Percentiles rank a stretch among this genome's conserved stretches.
Conservation (phyloP, 2,329 filamentous ascomycete species). For the Fusarium praegraminearum region DNA sequence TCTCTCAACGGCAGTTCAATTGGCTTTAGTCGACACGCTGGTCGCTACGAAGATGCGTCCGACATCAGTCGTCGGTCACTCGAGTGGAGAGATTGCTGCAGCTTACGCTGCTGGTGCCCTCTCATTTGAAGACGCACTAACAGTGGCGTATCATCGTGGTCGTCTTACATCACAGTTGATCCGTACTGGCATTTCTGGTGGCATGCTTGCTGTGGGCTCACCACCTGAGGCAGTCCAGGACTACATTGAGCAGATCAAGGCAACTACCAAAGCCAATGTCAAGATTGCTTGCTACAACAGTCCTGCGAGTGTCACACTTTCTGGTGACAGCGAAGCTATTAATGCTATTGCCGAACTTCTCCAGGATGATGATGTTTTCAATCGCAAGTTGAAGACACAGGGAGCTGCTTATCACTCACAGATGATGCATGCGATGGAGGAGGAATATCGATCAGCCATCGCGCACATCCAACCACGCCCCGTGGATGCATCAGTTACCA, state of each 20-base stretch:
- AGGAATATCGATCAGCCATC: background rate
- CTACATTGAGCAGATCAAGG: background rate
- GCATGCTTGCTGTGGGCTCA: conserved; percentile 5
- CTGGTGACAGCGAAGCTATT: conserved; percentile 1
- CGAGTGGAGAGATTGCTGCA: conserved; percentile 56
- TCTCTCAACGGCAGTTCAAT: conserved; percentile 57
- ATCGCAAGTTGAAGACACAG: conserved; percentile 1
- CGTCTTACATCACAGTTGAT: conserved; percentile 5
- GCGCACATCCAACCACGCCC: background rate
- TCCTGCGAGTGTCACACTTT: conserved; percentile 4
- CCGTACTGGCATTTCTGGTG: background rate
- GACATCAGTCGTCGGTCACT: conserved; percentile 54
- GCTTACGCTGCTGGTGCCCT: conserved; percentile 48
- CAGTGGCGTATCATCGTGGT: conserved; percentile 47
- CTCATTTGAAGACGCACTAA: conserved; percentile 48
- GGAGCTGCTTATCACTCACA: conserved; percentile 20
- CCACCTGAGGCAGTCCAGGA: conserved; percentile 1
- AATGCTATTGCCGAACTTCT: background rate
- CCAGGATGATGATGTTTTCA: conserved; percentile 4
- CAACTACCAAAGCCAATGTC: background rate
- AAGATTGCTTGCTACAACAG: conserved; percentile 1
- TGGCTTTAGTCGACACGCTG: conserved; percentile 1
- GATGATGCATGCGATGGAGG: conserved; percentile 6
- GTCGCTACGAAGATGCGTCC: background rate
- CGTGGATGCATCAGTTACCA: background rate